phyloP scores from a whole-genome alignment of 2,329 filamentous ascomycete species.

The Hypoxylon sp. region DNA sequence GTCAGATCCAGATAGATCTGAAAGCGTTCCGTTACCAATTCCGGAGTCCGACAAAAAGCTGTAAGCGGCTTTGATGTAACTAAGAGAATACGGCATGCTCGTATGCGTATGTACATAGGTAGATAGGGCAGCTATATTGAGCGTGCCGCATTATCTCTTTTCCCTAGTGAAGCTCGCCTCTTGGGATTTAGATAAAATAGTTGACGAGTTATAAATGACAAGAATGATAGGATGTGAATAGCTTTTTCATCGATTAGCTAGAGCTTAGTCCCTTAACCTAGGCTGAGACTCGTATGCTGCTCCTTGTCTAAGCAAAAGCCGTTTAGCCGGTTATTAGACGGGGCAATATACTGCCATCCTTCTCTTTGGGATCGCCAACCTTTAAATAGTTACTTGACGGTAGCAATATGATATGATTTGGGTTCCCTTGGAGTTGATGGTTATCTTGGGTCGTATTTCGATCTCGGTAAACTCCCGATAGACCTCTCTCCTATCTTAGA shows the following conservation, averaged over 20 bases:
- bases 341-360: no score
- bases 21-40: conserved; percentile 8
- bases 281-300: conserved; percentile 17
- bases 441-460: neutral
- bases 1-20: conserved; percentile 2
- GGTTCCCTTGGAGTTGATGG: neutral
- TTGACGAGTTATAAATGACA: no score
- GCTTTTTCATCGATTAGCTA: neutral
- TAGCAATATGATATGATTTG: neutral
- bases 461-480: neutral
- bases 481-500: no score
- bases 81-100: no score
- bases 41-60: no score
- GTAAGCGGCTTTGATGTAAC: no score
- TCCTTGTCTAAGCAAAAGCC: conserved; percentile 25
- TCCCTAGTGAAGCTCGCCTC: no score
- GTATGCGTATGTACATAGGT: no score
- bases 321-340: conserved; percentile 21
- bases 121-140: no score
- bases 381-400: conserved; percentile 1
- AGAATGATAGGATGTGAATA: neutral
- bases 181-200: no score
- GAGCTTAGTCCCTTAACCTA: no score
- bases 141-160: no score
- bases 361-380: conserved; percentile 16